phyloP scores from a whole-genome alignment of 257 asterid genomes.

The Scutellaria barbata region DNA sequence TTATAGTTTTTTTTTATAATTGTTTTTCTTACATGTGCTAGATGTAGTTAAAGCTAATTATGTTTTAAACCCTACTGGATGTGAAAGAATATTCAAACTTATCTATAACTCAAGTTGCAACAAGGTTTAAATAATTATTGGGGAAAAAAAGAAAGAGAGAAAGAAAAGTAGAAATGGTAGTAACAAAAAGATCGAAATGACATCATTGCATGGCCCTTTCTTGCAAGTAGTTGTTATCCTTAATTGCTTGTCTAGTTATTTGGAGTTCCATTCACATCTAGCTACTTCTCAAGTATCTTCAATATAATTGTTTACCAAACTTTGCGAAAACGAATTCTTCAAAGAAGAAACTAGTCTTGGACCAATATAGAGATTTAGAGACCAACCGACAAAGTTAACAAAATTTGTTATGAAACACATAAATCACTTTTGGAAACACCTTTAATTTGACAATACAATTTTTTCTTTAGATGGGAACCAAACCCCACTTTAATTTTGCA shows the following conservation, averaged over 20 bases:
- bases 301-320: slow-evolving; percentile 25
- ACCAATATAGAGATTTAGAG: slow-evolving; percentile 17
- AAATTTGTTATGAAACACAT: slow-evolving; percentile 23
- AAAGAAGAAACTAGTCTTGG: slow-evolving; percentile 13
- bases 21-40: too few species aligned
- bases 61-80: too few species aligned
- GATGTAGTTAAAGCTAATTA: too few species aligned
- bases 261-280: slow-evolving; percentile 12
- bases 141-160: too few species aligned
- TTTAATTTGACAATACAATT: background rate
- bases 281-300: background rate
- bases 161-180: background rate
- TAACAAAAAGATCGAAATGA: background rate
- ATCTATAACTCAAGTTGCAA: too few species aligned
- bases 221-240: slow-evolving; percentile 31
- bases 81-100: too few species aligned
- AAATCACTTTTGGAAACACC: background rate
- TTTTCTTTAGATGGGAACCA: background rate
- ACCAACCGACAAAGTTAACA: slow-evolving; percentile 34
- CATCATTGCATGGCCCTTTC: background rate
- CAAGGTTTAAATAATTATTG: too few species aligned
- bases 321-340: slow-evolving; percentile 13
- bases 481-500: too few species aligned
- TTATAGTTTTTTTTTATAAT: too few species aligned
- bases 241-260: slow-evolving; percentile 30